Evolutionary conservation across 352 stramenopile species (phyloP).

Genomic region (Phytophthora pluvialis): DNA sequence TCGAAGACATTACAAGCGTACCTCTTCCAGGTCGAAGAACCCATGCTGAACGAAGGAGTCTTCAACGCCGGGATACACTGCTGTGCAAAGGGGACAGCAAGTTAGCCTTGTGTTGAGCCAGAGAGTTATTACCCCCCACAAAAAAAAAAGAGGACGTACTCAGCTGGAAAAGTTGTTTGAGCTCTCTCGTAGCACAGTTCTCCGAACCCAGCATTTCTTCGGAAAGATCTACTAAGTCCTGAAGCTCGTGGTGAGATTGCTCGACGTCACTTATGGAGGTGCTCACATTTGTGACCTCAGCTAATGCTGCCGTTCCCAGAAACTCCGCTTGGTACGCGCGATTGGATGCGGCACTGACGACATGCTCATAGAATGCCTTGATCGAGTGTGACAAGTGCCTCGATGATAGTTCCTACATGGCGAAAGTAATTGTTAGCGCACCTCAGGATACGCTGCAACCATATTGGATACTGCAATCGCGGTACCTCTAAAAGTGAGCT

Average conservation of each 20-base stretch:
- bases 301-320: not conserved
- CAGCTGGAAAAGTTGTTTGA: conserved; percentile 31
- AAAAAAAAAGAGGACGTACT: conserved; percentile 25
- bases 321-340: conserved; percentile 23
- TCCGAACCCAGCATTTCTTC: conserved; percentile 29
- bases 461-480: not conserved
- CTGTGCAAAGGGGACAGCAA: conserved; percentile 9
- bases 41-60: conserved; percentile 26
- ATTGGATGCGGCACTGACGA: conserved; percentile 33
- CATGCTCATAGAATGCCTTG: conserved; percentile 44
- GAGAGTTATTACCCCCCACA: too few species aligned
- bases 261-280: conserved; percentile 14
- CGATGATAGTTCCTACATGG: conserved; percentile 45
- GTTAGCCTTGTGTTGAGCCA: not conserved
- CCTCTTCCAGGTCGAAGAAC: conserved; percentile 33
- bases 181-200: conserved; percentile 24
- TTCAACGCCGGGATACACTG: conserved; percentile 31
- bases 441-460: not conserved
- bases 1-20: not conserved
- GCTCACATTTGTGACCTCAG: not conserved
- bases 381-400: conserved; percentile 45
- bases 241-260: conserved; percentile 24
- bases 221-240: conserved; percentile 15
- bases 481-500: conserved; percentile 48
- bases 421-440: not conserved